These are phyloP conservation scores for Citrullus mucosospermus DNA, from an alignment of 306 rosid genomes.

Conservation along the genomic window DNA sequence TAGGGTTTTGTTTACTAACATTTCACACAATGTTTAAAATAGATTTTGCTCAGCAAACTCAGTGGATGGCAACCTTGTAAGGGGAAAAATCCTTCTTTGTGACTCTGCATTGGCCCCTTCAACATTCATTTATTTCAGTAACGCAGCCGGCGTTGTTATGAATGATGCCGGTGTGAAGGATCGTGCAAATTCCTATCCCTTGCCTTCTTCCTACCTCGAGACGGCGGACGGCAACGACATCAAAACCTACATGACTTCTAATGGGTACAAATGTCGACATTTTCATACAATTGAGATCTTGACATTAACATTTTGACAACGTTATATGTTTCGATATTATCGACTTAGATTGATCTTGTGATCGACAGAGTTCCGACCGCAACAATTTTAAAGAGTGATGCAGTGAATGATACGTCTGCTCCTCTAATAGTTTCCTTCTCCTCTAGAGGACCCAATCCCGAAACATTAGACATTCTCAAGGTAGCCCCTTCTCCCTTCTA, in stretches of 20 bases:
- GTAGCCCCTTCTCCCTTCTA: not conserved
- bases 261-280: slow-evolving; percentile 5
- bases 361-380: not conserved
- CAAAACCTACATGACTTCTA: slow-evolving; percentile 11
- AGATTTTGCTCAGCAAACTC: slow-evolving; percentile 1
- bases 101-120: not conserved
- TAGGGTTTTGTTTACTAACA: not conserved
- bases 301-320: too few species aligned
- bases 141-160: slow-evolving; percentile 25
- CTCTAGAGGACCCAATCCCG: slow-evolving; percentile 49
- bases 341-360: not conserved
- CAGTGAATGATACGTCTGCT: not conserved
- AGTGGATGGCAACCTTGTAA: slow-evolving; percentile 16
- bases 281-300: not conserved
- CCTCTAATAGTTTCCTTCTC: slow-evolving; percentile 26
- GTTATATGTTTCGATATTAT: not conserved
- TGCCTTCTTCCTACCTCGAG: slow-evolving; percentile 20
- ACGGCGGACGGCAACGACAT: not conserved
- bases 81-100: slow-evolving; percentile 46
- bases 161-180: not conserved
- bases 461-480: slow-evolving; percentile 32
- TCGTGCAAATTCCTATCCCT: not conserved
- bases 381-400: not conserved
- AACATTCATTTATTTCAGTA: not conserved
- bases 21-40: not conserved